A percentile compares a stretch with the other conserved stretches of the same genome.
phyloP scores from a whole-genome alignment of 202 grass and related monocot genomes.

The Schoenoplectus triqueter region DNA sequence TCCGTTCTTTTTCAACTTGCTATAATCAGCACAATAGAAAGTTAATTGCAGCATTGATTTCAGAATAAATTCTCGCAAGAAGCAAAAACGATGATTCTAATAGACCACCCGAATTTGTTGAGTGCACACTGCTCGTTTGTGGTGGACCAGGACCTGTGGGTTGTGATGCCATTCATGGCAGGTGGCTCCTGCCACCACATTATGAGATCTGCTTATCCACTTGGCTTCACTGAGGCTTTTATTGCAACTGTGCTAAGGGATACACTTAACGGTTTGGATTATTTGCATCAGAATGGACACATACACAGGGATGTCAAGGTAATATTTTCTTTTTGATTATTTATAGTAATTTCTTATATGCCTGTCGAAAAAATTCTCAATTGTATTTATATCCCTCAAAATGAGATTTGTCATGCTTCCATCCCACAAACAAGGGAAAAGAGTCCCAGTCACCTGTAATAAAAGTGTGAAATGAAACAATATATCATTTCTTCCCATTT shows the following conservation, averaged over 20 bases:
- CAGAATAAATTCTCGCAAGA: constrained; percentile 76
- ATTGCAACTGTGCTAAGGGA: constrained; percentile 83
- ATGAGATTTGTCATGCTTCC: neutral
- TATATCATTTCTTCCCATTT: neutral
- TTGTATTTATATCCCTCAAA: constrained; percentile 3
- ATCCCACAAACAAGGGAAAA: neutral
- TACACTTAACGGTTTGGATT: constrained; percentile 68
- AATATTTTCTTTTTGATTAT: neutral
- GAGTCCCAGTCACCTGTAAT: constrained; percentile 6
- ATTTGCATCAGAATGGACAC: constrained; percentile 80
- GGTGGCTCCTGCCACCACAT: constrained; percentile 92
- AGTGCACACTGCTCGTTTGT: constrained; percentile 83
- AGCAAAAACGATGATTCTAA: constrained; percentile 87
- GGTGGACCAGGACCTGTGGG: constrained; percentile 59
- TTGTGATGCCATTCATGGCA: constrained; percentile 96
- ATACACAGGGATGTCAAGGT: constrained; percentile 97
- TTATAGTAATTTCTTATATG: neutral
- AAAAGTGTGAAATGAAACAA: constrained; percentile 8
- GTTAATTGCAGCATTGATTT: neutral
- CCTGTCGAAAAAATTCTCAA: neutral
- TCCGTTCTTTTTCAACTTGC: neutral
- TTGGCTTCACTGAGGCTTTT: constrained; percentile 72
- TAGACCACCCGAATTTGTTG: constrained; percentile 82
- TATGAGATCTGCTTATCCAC: constrained; percentile 77
- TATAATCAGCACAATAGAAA: neutral